Conservation (phyloP, 1,284 basidiomycete species). For the Kalmanozyma brasiliensis region DNA sequence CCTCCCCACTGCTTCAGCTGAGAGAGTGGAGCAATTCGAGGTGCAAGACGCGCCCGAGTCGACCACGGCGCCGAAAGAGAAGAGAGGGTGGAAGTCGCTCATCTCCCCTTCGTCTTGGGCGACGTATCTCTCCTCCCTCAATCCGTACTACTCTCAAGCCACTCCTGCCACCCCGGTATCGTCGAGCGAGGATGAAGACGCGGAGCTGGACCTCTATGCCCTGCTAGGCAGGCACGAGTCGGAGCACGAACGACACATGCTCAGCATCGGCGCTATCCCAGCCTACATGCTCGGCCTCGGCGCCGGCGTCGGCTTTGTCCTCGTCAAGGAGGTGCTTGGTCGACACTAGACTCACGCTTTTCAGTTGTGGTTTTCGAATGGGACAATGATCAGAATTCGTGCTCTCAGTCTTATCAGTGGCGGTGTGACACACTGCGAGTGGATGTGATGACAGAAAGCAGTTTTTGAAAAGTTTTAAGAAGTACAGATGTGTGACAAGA, state of each 20-base stretch:
- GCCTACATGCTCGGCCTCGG: conserved; percentile 55
- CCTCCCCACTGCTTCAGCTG: neutral
- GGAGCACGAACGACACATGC: conserved; percentile 22
- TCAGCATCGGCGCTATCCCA: conserved; percentile 50
- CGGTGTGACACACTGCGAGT: too few species aligned
- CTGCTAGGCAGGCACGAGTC: conserved; percentile 27
- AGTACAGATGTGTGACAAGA: neutral
- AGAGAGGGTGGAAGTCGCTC: neutral
- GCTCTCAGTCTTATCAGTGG: too few species aligned
- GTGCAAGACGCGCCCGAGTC: neutral
- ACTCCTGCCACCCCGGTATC: neutral
- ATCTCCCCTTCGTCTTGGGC: conserved; percentile 22
- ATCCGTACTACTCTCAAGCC: conserved; percentile 37
- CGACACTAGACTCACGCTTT: conserved; percentile 1
- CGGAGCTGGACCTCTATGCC: conserved; percentile 22
- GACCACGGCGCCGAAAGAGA: neutral
- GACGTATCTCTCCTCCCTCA: conserved; percentile 34
- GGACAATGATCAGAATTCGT: too few species aligned
- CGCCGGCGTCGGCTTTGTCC: conserved; percentile 52
- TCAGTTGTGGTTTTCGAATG: neutral
- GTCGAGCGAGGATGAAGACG: conserved; percentile 13
- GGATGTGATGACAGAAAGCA: neutral
- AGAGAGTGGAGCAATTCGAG: neutral
- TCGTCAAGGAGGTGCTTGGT: conserved; percentile 45
- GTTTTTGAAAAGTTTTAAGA: neutral